Base-by-base conservation (phyloP, 305 asterid genomes). In the Caryopteris hybrid region DNA sequence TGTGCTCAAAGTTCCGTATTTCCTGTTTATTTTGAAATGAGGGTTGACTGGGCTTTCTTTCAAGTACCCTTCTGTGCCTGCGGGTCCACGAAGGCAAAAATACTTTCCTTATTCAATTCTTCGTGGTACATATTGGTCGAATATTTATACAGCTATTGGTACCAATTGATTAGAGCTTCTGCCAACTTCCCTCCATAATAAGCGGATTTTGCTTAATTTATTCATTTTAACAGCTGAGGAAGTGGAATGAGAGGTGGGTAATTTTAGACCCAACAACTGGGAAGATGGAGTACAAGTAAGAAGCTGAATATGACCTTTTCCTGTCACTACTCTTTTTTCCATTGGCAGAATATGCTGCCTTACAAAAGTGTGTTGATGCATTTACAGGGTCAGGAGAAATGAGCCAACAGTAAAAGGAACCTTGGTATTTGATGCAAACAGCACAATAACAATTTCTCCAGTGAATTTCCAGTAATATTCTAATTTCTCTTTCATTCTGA, bases 161-260 rank as follows among this genome's bases (percentile, higher is more conserved):
- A 41, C 41, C 42, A 16, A 29, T 54, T 43, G 27, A 39, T 61
- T 14, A 60, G 33, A 64, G 33, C 58, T 50, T 72, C 60, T 60
- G 42, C 50, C 51, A 50, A 55, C 43, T 66, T 73, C 66, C 54
- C 60, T 57, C 38, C 13, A 34, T 56, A 64, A 22, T 46, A 41
- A 47, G 23, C 45, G 23, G 9, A 11, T 54, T 59, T 51, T n/a
- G 31, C 62, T 76, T 34, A 55, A 43, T 53, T 50, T 60, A 13
- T 55, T 39, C 22, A 60, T 55, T 72, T 63, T 18, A 79, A 78
- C 86, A 95, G 99, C 87, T 95, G 70, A 80, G 92, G 80, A 95
- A 91, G 74, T 95, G 99, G 98, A 95, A 95, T 41, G 99, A 95
- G 80, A 86, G 99, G 82, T 95, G 99, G 99, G 94, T 95, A 79